Conservation (phyloP, 352 stramenopile genomes). For the Phytophthora nicotianae region DNA sequence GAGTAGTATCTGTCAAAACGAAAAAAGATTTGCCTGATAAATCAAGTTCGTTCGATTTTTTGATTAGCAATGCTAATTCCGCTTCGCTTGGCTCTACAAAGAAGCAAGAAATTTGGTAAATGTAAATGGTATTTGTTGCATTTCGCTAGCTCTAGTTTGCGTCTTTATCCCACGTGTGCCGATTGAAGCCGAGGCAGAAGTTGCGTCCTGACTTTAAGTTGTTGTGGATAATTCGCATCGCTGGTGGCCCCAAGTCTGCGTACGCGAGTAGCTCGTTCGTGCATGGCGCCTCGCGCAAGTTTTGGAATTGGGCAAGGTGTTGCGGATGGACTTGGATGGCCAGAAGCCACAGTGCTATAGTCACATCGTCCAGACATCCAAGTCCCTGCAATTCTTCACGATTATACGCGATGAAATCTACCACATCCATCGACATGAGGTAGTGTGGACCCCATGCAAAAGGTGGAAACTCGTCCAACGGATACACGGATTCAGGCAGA, state of each 20-base stretch:
- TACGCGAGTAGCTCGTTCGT: conserved; percentile 44
- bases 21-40: background rate
- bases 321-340: conserved; percentile 57
- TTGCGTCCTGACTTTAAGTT: conserved; percentile 33
- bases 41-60: too few relatives aligned
- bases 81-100: too few relatives aligned
- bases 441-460: conserved; percentile 65
- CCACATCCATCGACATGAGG: conserved; percentile 57
- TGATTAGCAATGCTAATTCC: too few relatives aligned
- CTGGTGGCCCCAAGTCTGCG: conserved; percentile 47
- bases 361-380: conserved; percentile 64
- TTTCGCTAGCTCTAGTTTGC: background rate
- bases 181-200: conserved; percentile 54
- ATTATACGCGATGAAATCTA: conserved; percentile 56
- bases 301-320: conserved; percentile 47
- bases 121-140: too few relatives aligned
- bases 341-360: conserved; percentile 65
- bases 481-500: conserved; percentile 48
- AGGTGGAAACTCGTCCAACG: conserved; percentile 47
- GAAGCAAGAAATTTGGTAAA: too few relatives aligned
- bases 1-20: too few relatives aligned
- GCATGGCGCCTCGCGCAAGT: conserved; percentile 51
- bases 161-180: conserved; percentile 40
- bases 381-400: conserved; percentile 41
- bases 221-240: conserved; percentile 54